Evolutionary conservation across 1,284 basidiomycete genomes (phyloP).

Genomic region (Coniophora puteana): DNA sequence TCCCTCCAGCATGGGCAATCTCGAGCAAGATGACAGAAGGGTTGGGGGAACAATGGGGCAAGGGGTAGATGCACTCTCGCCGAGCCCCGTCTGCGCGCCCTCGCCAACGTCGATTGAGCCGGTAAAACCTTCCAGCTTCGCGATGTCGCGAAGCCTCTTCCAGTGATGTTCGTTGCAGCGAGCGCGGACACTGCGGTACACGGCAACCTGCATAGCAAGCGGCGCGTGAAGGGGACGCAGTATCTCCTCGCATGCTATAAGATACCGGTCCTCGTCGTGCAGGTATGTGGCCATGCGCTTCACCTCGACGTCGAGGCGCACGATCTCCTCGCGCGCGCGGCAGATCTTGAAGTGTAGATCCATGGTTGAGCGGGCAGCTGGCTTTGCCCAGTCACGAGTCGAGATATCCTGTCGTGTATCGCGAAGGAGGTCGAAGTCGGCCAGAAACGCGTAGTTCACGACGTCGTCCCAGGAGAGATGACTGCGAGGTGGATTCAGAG

Average conservation of each 20-base stretch:
- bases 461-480: slow-evolving; percentile 16
- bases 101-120: background rate
- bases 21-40: no score
- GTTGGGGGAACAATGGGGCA: no score
- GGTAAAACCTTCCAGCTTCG: background rate
- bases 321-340: background rate
- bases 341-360: background rate
- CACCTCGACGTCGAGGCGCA: background rate
- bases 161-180: background rate
- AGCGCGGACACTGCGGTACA: background rate
- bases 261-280: background rate
- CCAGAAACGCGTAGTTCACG: slow-evolving; percentile 14
- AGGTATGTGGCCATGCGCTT: background rate
- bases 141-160: background rate
- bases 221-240: background rate
- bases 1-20: no score
- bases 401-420: slow-evolving; percentile 10
- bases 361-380: background rate
- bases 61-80: background rate
- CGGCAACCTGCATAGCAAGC: background rate
- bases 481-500: slow-evolving; percentile 10
- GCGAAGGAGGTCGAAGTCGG: slow-evolving; percentile 20
- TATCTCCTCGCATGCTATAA: background rate
- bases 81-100: background rate
- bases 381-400: background rate